Evolutionary conservation across 2,329 filamentous ascomycete genomes (phyloP), one percentile per base, ranked within the genome.

Genomic region (Fusarium tuaranense): DNA sequence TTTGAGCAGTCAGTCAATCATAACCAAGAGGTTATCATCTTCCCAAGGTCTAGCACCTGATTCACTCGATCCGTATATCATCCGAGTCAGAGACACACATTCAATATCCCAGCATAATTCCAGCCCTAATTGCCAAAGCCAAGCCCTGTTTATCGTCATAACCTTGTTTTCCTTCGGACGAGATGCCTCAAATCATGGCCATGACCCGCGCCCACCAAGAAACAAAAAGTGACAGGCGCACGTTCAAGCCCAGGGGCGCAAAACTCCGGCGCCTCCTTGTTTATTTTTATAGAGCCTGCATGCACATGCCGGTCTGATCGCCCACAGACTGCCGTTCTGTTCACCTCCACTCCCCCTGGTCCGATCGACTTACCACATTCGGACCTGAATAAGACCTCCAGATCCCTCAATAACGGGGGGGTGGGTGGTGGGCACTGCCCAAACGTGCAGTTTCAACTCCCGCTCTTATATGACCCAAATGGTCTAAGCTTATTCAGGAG

Each of bases 321-420:
- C 20, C 20, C 32, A 34, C 55, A 30, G 25, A 27, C 8, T 51
- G 16, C 25, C 46, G 46, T 30, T n/a, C 25, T 18, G 22, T 16
- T 46, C 46, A 51, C 46, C 46, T 22, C 48, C 27, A 53, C 70
- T 30, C 27, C 60, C 44, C 73, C 67, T 65, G 61, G 55, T 38
- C 8, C 10, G 5, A 7, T 36, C 46, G 39, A 65, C 69, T 73
- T 72, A 61, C 80, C 81, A 69, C 69, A 81, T 83, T 71, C 80
- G 81, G 75, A 38, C 68, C 51, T 82, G 79, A 83, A 83, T 83
- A 83, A 79, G 79, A 68, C 69, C 68, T 53, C 46, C 18, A 53
- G 48, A 30, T 32, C 71, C 71, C 65, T 81, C 77, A 82, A 82
- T 81, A 81, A 64, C 76, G 71, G 75, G n/a, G 75, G n/a, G 27